Conservation (phyloP, 2,329 filamentous ascomycete species). For the Sarocladium oryzae region DNA sequence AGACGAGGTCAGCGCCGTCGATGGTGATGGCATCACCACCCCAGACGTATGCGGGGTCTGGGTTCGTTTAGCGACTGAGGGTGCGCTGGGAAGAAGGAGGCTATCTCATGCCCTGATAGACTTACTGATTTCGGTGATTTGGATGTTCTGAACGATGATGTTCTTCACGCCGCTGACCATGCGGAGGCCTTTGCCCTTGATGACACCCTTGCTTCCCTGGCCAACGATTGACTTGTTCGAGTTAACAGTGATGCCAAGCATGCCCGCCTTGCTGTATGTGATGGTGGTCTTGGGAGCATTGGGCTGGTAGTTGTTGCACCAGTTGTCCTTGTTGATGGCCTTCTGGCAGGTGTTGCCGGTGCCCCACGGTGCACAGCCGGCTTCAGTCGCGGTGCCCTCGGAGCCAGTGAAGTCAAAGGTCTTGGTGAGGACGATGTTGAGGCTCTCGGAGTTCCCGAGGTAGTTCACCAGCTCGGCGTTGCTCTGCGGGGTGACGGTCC, state of each 20-base stretch:
- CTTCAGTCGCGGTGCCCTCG: constrained; percentile 45
- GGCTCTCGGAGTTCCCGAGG: constrained; percentile 45
- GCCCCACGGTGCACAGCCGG: constrained; percentile 53
- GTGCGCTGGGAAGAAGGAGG: neutral
- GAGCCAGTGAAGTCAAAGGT: constrained; percentile 48
- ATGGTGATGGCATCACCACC: constrained; percentile 53
- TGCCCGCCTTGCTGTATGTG: constrained; percentile 24
- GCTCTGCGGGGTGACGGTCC: constrained; percentile 45
- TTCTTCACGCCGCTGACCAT: constrained; percentile 41
- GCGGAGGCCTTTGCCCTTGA: constrained; percentile 51
- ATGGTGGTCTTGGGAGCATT: constrained; percentile 14
- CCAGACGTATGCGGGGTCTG: constrained; percentile 50
- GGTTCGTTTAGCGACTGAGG: neutral
- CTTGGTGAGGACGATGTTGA: constrained; percentile 53
- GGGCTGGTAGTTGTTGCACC: constrained; percentile 12
- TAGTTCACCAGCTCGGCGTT: constrained; percentile 52
- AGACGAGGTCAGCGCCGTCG: constrained; percentile 37
- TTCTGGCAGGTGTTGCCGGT: constrained; percentile 47
- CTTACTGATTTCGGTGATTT: constrained; percentile 42
- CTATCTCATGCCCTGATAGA: neutral
- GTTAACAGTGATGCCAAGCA: constrained; percentile 35
- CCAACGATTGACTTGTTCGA: constrained; percentile 52
- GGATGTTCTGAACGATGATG: constrained; percentile 55
- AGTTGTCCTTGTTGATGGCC: constrained; percentile 17
- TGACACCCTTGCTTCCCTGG: constrained; percentile 43